Conservation (phyloP, 768 basidiomycete genomes). For the Hericium rajendrae region DNA sequence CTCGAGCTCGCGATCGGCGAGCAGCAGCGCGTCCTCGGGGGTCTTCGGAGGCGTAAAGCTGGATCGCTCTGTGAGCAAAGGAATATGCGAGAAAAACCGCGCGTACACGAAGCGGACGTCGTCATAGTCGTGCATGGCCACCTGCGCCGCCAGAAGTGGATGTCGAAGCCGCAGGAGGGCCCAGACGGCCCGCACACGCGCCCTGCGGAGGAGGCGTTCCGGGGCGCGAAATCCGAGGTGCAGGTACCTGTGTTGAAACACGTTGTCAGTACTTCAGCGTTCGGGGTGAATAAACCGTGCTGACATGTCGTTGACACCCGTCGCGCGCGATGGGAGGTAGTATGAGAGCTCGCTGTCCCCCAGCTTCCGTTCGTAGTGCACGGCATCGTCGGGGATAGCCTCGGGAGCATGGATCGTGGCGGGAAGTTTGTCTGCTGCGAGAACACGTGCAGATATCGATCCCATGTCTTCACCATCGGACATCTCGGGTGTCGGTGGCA, state of each 20-base stretch:
- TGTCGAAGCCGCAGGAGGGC: constrained; percentile 62
- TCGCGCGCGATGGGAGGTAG: constrained; percentile 68
- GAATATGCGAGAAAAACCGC: not conserved
- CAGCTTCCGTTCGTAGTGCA: constrained; percentile 40
- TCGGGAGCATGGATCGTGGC: not conserved
- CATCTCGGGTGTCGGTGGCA: too few species aligned
- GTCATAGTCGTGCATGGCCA: constrained; percentile 50
- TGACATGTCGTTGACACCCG: constrained; percentile 83
- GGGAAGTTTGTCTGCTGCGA: not conserved
- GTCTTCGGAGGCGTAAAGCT: constrained; percentile 40
- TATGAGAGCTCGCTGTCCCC: constrained; percentile 76
- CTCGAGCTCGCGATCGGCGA: constrained; percentile 40
- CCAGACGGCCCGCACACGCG: constrained; percentile 55
- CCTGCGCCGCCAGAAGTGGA: constrained; percentile 56
- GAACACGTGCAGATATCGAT: too few species aligned
- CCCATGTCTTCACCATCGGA: too few species aligned
- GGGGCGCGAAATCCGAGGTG: constrained; percentile 59
- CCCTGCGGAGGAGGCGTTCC: constrained; percentile 28
- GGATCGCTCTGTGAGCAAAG: not conserved
- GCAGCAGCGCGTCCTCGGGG: constrained; percentile 33
- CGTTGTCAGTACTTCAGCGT: not conserved
- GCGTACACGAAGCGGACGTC: constrained; percentile 63
- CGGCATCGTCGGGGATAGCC: not conserved
- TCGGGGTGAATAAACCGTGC: constrained; percentile 11
- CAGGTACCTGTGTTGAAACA: constrained; percentile 49